Conservation (phyloP, 73 alveolate genomes). For the Paramecium pentaurelia region DNA sequence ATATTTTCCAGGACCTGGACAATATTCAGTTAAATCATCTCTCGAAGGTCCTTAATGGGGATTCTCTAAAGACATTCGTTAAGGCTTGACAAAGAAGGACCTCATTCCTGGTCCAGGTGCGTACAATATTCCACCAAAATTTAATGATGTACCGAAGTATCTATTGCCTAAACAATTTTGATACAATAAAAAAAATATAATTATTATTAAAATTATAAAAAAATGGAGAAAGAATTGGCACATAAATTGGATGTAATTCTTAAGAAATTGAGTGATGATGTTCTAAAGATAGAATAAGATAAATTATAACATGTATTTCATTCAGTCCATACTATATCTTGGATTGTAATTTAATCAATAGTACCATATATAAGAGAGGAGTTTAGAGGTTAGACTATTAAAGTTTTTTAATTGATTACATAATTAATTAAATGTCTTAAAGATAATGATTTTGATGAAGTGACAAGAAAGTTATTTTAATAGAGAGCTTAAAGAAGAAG, state of each 20-base stretch:
- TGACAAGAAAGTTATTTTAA: background rate
- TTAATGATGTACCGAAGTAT: conserved; percentile 12
- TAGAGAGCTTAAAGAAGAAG: conserved; percentile 38
- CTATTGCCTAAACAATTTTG: background rate
- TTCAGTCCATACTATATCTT: conserved; percentile 25
- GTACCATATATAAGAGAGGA: conserved; percentile 15
- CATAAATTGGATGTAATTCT: background rate
- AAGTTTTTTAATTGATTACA: background rate
- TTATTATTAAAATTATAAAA: background rate
- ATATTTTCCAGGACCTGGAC: conserved; percentile 32
- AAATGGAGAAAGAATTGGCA: conserved; percentile 20
- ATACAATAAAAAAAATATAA: background rate
- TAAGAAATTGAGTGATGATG: background rate
- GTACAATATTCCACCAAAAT: conserved; percentile 26
- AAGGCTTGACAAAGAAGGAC: background rate
- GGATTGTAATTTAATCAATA: conserved; percentile 33
- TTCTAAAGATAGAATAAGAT: background rate
- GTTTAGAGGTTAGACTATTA: conserved; percentile 9
- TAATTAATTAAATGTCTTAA: background rate
- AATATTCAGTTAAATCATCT: conserved; percentile 9
- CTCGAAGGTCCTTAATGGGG: conserved; percentile 5
- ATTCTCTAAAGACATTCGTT: background rate
- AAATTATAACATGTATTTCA: conserved; percentile 26
- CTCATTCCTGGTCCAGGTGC: conserved; percentile 37
- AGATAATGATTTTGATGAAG: conserved; percentile 39